These are phyloP conservation scores for Parasitella parasitica DNA, from an alignment of 371 early-diverging fungal genomes.

Conservation along the genomic window DNA sequence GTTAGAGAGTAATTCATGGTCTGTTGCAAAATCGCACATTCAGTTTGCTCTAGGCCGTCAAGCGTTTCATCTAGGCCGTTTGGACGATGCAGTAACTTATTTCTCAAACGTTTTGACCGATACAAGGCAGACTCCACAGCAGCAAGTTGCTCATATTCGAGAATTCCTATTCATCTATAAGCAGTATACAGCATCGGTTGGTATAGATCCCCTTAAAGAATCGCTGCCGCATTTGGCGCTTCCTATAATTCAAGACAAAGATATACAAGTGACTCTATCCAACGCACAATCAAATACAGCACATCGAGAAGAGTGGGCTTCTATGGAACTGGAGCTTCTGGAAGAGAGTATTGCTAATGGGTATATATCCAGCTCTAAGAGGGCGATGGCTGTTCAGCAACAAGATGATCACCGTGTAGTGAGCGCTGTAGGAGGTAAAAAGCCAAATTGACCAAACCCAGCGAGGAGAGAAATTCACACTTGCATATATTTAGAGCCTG, in stretches of 20 bases:
- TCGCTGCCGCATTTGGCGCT: conserved; percentile 46
- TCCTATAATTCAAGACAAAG: conserved; percentile 49
- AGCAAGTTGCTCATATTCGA: conserved; percentile 71
- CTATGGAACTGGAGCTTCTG: conserved; percentile 62
- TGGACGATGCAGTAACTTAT: conserved; percentile 58
- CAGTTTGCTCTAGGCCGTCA: conserved; percentile 85
- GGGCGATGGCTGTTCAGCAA: conserved; percentile 43
- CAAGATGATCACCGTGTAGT: conserved; percentile 55
- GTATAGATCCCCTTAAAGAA: conserved; percentile 42
- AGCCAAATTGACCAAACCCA: not conserved
- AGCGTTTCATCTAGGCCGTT: conserved; percentile 58
- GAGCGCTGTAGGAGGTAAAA: conserved; percentile 66
- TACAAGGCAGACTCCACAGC: conserved; percentile 63
- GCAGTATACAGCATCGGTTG: conserved; percentile 45
- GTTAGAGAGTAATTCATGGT: conserved; percentile 72
- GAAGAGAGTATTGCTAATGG: conserved; percentile 50
- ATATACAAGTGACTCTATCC: conserved; percentile 50
- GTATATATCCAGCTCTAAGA: conserved; percentile 38
- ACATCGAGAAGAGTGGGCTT: conserved; percentile 57
- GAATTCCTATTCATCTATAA: conserved; percentile 81
- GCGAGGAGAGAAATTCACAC: conserved; percentile 17
- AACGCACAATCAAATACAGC: conserved; percentile 43
- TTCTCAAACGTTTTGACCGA: conserved; percentile 69
- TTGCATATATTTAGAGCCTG: conserved; percentile 47
- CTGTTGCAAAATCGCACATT: conserved; percentile 81